Conservation (phyloP, 2,329 filamentous ascomycete genomes). For the Pseudogymnoascus destructans region DNA sequence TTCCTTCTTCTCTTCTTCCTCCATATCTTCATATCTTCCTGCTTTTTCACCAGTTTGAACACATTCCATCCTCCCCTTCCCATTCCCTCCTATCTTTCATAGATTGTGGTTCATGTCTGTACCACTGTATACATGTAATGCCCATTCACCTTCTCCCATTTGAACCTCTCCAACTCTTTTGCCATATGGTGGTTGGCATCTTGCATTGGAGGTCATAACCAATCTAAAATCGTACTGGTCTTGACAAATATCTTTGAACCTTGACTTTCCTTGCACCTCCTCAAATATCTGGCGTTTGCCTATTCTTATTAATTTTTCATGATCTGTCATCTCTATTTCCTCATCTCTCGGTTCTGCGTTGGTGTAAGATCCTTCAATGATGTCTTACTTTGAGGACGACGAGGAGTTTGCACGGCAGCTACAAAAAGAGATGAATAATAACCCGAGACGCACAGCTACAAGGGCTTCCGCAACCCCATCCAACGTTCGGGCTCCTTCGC, state of each 20-base stretch:
- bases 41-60: neutral
- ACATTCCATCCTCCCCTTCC: neutral
- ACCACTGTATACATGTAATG: neutral
- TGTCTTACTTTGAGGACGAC: neutral
- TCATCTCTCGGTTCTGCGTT: neutral
- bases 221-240: neutral
- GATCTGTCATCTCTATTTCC: neutral
- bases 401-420: neutral
- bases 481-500: neutral
- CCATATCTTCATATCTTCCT: neutral
- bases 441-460: constrained; percentile 6
- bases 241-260: neutral
- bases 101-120: neutral
- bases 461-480: neutral
- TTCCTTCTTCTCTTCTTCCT: too few relatives aligned
- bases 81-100: neutral
- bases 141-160: neutral
- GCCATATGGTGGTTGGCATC: neutral
- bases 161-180: neutral
- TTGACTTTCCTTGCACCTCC: neutral
- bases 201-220: neutral
- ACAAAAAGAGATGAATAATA: neutral
- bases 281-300: neutral
- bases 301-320: neutral
- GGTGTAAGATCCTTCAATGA: neutral